Conservation (phyloP, 2,329 filamentous ascomycete genomes). For the Xylariomycetidae sp. region DNA sequence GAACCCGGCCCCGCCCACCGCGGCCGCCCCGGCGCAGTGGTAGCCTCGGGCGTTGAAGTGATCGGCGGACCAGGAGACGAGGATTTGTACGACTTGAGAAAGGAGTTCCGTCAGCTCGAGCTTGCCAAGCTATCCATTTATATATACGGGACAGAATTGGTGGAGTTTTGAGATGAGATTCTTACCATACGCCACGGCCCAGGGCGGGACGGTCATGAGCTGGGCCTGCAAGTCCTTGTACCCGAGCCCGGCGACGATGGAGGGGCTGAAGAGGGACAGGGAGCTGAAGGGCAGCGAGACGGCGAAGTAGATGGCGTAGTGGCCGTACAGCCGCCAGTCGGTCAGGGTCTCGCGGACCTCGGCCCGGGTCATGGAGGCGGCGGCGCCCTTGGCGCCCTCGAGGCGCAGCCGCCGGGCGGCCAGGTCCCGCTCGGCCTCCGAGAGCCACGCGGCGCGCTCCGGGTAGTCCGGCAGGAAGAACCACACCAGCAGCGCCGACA, state of each 20-base stretch:
- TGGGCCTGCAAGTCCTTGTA: slow-evolving; percentile 46
- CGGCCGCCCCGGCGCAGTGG: slow-evolving; percentile 38
- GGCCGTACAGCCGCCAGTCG: slow-evolving; percentile 63
- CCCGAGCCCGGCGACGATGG: slow-evolving; percentile 45
- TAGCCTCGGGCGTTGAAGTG: slow-evolving; percentile 50
- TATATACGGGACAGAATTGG: too few relatives aligned
- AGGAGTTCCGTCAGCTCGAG: too few relatives aligned
- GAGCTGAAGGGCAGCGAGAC: slow-evolving; percentile 31
- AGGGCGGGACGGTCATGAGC: slow-evolving; percentile 64
- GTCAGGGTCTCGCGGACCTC: slow-evolving; percentile 67
- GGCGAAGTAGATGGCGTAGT: slow-evolving; percentile 50
- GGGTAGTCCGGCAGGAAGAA: slow-evolving; percentile 64
- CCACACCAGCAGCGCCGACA: slow-evolving; percentile 53
- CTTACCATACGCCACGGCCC: slow-evolving; percentile 45
- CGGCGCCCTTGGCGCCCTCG: slow-evolving; percentile 50
- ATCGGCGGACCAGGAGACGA: slow-evolving; percentile 58
- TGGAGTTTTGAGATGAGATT: too few relatives aligned
- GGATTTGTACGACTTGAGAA: slow-evolving; percentile 31
- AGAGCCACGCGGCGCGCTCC: slow-evolving; percentile 60
- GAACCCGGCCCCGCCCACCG: slow-evolving; percentile 45
- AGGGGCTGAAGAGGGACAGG: slow-evolving; percentile 47
- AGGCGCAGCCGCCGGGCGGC: slow-evolving; percentile 37
- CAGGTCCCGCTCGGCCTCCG: slow-evolving; percentile 54
- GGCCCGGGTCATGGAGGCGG: slow-evolving; percentile 57
- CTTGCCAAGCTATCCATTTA: too few relatives aligned